phyloP scores from a whole-genome alignment of 495 filamentous ascomycete genomes.

The Aspergillus nidulans region DNA sequence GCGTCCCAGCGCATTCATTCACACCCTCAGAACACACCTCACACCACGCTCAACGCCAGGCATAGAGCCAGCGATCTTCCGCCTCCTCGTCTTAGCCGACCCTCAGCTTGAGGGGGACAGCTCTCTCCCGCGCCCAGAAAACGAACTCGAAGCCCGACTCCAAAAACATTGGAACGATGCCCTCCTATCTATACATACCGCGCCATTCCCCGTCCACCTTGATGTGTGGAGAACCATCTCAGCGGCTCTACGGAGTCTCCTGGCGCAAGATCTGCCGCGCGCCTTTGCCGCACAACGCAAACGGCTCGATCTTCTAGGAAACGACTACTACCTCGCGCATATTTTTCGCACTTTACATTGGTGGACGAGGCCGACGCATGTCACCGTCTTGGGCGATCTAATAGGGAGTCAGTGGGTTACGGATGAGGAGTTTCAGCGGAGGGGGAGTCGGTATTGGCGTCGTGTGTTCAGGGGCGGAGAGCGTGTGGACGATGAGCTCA shows the following conservation, averaged over 20 bases:
- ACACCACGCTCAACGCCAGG: conserved; percentile 14
- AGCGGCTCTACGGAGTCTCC: conserved; percentile 45
- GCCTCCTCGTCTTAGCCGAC: conserved; percentile 86
- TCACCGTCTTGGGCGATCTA: conserved; percentile 83
- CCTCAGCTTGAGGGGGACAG: conserved; percentile 94
- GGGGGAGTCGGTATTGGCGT: conserved; percentile 74
- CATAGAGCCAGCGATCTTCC: conserved; percentile 56
- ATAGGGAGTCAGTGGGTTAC: conserved; percentile 95
- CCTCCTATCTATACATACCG: not conserved
- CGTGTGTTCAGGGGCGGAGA: conserved; percentile 68
- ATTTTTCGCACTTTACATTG: conserved; percentile 82
- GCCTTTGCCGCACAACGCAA: conserved; percentile 63
- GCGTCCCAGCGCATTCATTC: conserved; percentile 20
- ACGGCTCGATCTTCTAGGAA: conserved; percentile 80
- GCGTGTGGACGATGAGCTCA: conserved; percentile 62
- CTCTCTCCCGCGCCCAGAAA: conserved; percentile 60
- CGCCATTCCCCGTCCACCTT: conserved; percentile 16
- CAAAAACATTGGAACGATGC: conserved; percentile 6
- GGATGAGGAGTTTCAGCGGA: conserved; percentile 72
- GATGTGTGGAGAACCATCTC: conserved; percentile 38
- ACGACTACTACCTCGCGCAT: conserved; percentile 92
- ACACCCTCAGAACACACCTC: conserved; percentile 48
- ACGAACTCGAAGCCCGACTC: conserved; percentile 35
- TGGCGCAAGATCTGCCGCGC: conserved; percentile 61
- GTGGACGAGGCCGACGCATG: conserved; percentile 80